phyloP scores from a whole-genome alignment of 495 filamentous ascomycete genomes.

The Xylaria scruposa region DNA sequence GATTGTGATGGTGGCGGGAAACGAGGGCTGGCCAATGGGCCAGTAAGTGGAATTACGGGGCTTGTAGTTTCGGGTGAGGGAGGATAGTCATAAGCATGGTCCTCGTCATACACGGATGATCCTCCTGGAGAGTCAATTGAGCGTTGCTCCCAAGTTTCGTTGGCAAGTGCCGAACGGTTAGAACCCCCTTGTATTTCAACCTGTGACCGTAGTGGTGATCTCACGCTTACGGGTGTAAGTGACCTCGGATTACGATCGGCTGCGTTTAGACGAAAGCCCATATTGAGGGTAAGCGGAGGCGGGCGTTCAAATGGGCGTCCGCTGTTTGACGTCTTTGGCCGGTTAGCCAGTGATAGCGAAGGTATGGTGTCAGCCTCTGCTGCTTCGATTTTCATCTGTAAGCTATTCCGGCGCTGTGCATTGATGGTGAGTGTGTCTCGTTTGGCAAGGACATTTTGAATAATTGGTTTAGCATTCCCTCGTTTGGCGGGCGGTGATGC shows the following conservation, averaged over 20 bases:
- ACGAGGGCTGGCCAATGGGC: constrained; percentile 37
- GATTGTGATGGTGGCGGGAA: constrained; percentile 29
- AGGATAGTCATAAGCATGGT: constrained; percentile 27
- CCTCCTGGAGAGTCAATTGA: constrained; percentile 19
- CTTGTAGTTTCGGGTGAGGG: constrained; percentile 40
- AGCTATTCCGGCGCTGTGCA: constrained; percentile 44
- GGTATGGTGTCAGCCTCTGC: constrained; percentile 31
- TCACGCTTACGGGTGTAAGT: constrained; percentile 29
- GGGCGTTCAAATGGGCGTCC: constrained; percentile 30
- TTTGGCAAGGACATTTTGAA: constrained; percentile 49
- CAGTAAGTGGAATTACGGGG: constrained; percentile 37
- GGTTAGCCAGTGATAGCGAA: constrained; percentile 6
- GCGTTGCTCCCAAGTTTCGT: not conserved
- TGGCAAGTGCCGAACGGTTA: not conserved
- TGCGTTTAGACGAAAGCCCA: constrained; percentile 23
- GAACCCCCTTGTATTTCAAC: not conserved
- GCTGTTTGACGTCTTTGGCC: constrained; percentile 30
- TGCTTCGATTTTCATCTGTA: constrained; percentile 56
- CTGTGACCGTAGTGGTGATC: constrained; percentile 20
- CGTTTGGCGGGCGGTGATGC: constrained; percentile 17
- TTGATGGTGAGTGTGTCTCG: constrained; percentile 50
- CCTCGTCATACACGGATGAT: constrained; percentile 32
- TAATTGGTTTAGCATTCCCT: constrained; percentile 40
- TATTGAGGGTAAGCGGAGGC: constrained; percentile 35
- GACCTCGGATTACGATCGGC: constrained; percentile 30